Evolutionary conservation across 208 protist species (phyloP), one percentile per base, ranked within the genome.

Genomic region (Trypanosomatidae sp.): DNA sequence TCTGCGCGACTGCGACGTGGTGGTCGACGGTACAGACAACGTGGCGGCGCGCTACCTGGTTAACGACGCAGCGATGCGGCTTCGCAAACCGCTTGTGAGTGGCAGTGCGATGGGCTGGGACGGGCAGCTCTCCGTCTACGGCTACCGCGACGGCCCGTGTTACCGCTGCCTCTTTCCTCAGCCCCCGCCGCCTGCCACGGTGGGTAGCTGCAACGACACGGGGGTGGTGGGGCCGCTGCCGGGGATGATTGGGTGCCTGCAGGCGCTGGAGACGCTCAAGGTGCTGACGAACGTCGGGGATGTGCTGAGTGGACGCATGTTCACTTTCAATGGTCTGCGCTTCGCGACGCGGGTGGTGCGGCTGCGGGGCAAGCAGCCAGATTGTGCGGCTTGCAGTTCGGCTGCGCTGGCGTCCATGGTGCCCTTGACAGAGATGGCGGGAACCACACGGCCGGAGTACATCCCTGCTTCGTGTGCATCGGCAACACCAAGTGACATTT

Each of bases 1-100:
- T 9, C 52, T 98, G 9, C 44, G 55, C 9, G 66, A 15, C 22
- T 92, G 84, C 67, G 96, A 99, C 66, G 84, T 99, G 0, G 86
- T 99, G 8, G 81, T 99, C 9, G 97, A 99, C 74, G 88, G 85
- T 13, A 95, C 91, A 0, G 98, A 99, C 84, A 98, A 98, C 79
- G 89, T 98, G 22, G 84, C 87, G 6, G 92, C 97, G 41, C 91
- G 98, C 28, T 99, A 98, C 77, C 71, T 98, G 33, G 81, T 98
- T 62, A 98, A 98, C 69, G 97, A 99, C 71, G 97, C 96, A 7
- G 98, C 97, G n/a, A 90, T 95, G 69, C 83, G 93, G 7, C 69
- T 77, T 0, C 72, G 78, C 9, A 90, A 84, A 50, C 95, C 97
- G 15, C 82, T 99, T 10, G 95, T 99, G 6, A 98, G 96, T 49